phyloP scores from a whole-genome alignment of 768 basidiomycete genomes.

The Collybia sp. region DNA sequence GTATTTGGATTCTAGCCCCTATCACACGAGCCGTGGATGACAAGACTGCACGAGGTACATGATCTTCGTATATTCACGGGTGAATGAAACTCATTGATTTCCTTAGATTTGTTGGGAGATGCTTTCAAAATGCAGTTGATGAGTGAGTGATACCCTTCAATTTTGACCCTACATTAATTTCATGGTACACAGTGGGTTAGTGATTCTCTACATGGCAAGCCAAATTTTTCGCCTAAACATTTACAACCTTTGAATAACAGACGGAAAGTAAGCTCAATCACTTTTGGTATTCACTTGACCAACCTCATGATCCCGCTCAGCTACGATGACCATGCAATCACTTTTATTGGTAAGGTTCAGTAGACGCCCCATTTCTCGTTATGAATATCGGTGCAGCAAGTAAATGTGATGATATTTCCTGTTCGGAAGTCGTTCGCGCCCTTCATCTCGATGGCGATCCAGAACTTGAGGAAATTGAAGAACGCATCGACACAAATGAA shows the following conservation, averaged over 20 bases:
- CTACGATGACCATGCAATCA: conserved; percentile 55
- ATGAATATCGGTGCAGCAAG: conserved; percentile 31
- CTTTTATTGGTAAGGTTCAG: conserved; percentile 44
- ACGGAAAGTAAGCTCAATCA: conserved; percentile 45
- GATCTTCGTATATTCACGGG: neutral
- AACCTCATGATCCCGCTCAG: conserved; percentile 17
- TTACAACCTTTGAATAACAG: conserved; percentile 22
- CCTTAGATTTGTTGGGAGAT: conserved; percentile 53
- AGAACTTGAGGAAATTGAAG: conserved; percentile 45
- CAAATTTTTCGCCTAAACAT: too few species aligned
- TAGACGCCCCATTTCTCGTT: neutral
- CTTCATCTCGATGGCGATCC: conserved; percentile 49
- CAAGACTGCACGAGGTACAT: conserved; percentile 52
- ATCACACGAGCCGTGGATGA: conserved; percentile 63
- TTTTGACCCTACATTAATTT: conserved; percentile 4
- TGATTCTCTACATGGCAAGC: conserved; percentile 2
- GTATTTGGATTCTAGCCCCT: conserved; percentile 65
- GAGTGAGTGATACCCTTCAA: conserved; percentile 32
- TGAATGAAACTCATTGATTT: neutral
- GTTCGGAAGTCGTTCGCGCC: conserved; percentile 49
- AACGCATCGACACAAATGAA: conserved; percentile 30
- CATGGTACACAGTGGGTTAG: conserved; percentile 36
- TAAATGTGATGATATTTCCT: conserved; percentile 63
- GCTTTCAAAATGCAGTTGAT: conserved; percentile 60
- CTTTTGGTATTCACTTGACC: neutral